Conservation (phyloP, 2,329 filamentous ascomycete genomes). For the Geosmithia morbida region DNA sequence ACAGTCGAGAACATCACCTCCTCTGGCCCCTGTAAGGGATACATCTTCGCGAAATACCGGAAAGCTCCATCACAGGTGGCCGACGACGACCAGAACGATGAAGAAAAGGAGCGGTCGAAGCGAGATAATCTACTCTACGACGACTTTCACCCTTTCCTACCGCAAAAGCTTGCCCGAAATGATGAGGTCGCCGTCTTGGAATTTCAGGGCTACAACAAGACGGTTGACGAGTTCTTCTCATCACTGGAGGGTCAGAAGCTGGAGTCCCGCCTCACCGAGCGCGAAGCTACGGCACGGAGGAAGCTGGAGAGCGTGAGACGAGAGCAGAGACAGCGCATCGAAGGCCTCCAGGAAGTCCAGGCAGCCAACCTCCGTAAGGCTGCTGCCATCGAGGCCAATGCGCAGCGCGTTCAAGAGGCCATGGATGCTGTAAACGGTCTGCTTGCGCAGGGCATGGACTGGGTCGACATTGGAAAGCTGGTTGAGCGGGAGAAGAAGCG, state of each 20-base stretch:
- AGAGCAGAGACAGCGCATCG: slow-evolving; percentile 75
- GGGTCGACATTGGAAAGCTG: slow-evolving; percentile 78
- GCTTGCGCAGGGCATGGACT: slow-evolving; percentile 93
- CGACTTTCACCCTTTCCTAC: slow-evolving; percentile 89
- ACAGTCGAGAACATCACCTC: slow-evolving; percentile 56
- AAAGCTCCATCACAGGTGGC: slow-evolving; percentile 3
- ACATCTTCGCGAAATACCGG: slow-evolving; percentile 66
- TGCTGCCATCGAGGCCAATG: slow-evolving; percentile 77
- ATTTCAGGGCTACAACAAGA: slow-evolving; percentile 78
- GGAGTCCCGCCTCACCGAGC: slow-evolving; percentile 68
- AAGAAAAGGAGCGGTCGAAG: slow-evolving; percentile 14
- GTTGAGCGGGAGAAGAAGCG: slow-evolving; percentile 76
- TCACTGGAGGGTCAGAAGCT: slow-evolving; percentile 90
- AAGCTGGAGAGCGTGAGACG: slow-evolving; percentile 74
- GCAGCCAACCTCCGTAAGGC: slow-evolving; percentile 77
- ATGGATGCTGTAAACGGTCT: slow-evolving; percentile 85
- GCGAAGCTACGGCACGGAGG: slow-evolving; percentile 65
- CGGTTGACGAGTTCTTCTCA: slow-evolving; percentile 93
- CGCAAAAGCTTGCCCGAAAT: slow-evolving; percentile 61
- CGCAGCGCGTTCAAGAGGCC: slow-evolving; percentile 82
- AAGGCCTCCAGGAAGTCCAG: slow-evolving; percentile 69
- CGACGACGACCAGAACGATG: slow-evolving; percentile 7
- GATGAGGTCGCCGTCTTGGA: slow-evolving; percentile 53
- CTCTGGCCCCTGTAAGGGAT: slow-evolving; percentile 56
- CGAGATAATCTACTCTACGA: slow-evolving; percentile 57